Conservation (phyloP, 2,329 filamentous ascomycete species). For the Drechslera avenae region DNA sequence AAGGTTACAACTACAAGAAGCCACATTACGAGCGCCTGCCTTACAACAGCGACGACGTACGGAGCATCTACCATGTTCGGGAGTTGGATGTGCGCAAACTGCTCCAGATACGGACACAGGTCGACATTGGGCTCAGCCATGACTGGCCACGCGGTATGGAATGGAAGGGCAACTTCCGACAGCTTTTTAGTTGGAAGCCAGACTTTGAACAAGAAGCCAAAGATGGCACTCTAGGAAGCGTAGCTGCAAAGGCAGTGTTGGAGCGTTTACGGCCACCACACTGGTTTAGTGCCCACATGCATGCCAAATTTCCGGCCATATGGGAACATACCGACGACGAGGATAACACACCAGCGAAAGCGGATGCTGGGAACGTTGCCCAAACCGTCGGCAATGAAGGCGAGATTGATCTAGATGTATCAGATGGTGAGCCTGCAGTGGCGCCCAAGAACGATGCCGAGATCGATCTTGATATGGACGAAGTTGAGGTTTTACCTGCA, state of each 20-base stretch:
- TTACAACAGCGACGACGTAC: slow-evolving; percentile 76
- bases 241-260: slow-evolving; percentile 79
- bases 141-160: slow-evolving; percentile 93
- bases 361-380: slow-evolving; percentile 11
- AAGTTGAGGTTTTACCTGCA: slow-evolving; percentile 24
- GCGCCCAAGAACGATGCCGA: slow-evolving; percentile 40
- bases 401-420: slow-evolving; percentile 61
- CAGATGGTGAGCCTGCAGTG: slow-evolving; percentile 51
- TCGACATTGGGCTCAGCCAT: slow-evolving; percentile 90
- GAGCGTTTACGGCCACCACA: slow-evolving; percentile 79
- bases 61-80: slow-evolving; percentile 85
- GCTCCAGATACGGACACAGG: slow-evolving; percentile 79
- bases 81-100: slow-evolving; percentile 92
- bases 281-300: slow-evolving; percentile 92
- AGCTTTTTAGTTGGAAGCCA: slow-evolving; percentile 74
- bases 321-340: slow-evolving; percentile 54
- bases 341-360: slow-evolving; percentile 55
- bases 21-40: slow-evolving; percentile 85
- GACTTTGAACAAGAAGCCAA: slow-evolving; percentile 77
- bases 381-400: slow-evolving; percentile 60
- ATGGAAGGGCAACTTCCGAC: slow-evolving; percentile 70
- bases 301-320: slow-evolving; percentile 80
- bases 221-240: slow-evolving; percentile 76
- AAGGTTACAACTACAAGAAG: slow-evolving; percentile 83
- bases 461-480: slow-evolving; percentile 51